Evolutionary conservation across 371 early-diverging fungal genomes (phyloP), one percentile per base, ranked within the genome.

Genomic region (Rhizopus microsporus): DNA sequence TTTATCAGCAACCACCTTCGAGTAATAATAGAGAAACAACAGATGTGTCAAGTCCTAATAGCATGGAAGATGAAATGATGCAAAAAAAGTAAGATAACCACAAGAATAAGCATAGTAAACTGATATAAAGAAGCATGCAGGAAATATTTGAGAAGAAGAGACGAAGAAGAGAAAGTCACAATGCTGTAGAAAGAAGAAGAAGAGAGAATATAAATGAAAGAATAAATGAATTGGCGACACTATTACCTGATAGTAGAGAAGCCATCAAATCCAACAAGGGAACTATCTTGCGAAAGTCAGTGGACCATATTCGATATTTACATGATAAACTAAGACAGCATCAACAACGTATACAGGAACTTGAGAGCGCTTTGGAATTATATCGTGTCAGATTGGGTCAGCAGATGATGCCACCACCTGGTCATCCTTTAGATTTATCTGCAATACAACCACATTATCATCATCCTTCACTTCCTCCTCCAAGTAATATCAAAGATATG

Each of bases 181-280:
- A 73, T 61, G 64, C 70, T 43, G 94, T 97, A 33, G 97, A 97
- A 68, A 82, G 96, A 53, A 87, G 97, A 48, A 83, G 97, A 48
- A 84, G 97, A 48, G 97, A 96, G 65, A 91, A 93, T 76, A 97
- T 97, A 72, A 97, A 97, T 65, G 97, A 96, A 67, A 91, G 91
- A 68, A 97, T 97, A 57, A 88, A 89, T 43, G 68, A 67, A 53
- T 23, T 71, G 42, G 64, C 68, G 1, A 70, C 62, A 63, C 75
- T 69, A 63, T 55, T 69, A 34, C 69, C 78, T 37, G 90, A 86
- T 54, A 46, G 46, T 29, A 63, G 68, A 43, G 68, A 71, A 47
- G 64, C 77, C 57, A 80, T 71, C 60, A 89, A 90, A 71, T 83
- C 82, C 39, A 88, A 91, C 72, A 92, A 91, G 72, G 92, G 92